Conservation (phyloP, 371 early-diverging fungal species). For the Apophysomyces ossiformis region DNA sequence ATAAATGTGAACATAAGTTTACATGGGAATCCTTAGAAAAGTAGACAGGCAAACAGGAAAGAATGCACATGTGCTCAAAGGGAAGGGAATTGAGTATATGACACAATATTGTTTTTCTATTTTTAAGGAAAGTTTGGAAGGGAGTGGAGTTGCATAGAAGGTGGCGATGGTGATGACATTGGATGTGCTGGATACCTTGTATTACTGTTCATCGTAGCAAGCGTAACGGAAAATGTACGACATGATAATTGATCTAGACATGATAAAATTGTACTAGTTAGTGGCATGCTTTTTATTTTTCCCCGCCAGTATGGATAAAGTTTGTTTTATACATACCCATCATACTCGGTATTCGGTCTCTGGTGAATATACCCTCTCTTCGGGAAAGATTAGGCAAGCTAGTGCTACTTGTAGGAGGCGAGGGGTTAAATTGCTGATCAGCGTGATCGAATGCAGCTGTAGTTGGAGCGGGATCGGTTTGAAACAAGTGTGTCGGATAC, state of each 20-base stretch:
- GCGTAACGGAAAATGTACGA: slow-evolving; percentile 20
- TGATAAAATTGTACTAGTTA: not conserved
- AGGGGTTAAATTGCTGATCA: slow-evolving; percentile 15
- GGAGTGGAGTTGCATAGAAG: slow-evolving; percentile 1
- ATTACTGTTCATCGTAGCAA: slow-evolving; percentile 1
- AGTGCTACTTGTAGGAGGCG: slow-evolving; percentile 14
- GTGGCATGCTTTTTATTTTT: not conserved
- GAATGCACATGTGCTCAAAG: no score
- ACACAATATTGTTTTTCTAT: not conserved
- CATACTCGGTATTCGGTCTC: slow-evolving; percentile 24
- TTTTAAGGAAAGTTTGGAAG: slow-evolving; percentile 6
- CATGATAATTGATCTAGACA: slow-evolving; percentile 24
- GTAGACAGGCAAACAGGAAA: no score
- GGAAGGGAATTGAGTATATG: no score
- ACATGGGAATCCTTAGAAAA: no score
- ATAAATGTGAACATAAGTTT: no score
- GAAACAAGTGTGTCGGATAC: slow-evolving; percentile 9
- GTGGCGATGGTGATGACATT: slow-evolving; percentile 4
- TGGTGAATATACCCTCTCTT: not conserved
- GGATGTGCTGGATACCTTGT: slow-evolving; percentile 9
- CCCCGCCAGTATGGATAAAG: not conserved
- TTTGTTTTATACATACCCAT: slow-evolving; percentile 17
- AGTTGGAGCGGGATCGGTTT: slow-evolving; percentile 2
- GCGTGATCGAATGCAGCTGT: slow-evolving; percentile 18
- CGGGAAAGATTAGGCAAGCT: slow-evolving; percentile 7